Conservation (phyloP, 345 rosid species). For the Rubroshorea leprosula region DNA sequence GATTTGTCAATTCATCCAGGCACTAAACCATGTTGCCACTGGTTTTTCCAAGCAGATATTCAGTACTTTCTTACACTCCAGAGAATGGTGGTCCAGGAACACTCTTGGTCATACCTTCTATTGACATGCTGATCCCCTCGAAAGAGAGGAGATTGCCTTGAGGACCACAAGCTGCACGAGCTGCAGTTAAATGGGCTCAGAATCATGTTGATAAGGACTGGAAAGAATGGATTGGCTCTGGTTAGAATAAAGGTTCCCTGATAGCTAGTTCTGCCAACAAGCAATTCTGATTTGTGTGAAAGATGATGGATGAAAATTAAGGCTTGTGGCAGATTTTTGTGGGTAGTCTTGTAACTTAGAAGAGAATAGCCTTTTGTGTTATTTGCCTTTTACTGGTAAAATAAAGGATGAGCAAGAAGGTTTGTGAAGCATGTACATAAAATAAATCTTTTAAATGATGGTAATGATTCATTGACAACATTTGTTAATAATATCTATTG, state of each 20-base stretch:
- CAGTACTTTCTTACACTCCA: conserved; percentile 55
- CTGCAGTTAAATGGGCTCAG: conserved; percentile 89
- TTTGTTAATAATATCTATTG: no score
- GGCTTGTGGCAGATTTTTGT: no score
- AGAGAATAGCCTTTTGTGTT: no score
- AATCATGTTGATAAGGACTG: conserved; percentile 83
- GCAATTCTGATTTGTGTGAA: no score
- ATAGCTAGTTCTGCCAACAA: not conserved
- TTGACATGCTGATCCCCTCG: conserved; percentile 89
- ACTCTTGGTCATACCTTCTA: conserved; percentile 73
- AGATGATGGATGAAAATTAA: no score
- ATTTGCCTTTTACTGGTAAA: no score
- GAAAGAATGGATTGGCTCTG: conserved; percentile 70
- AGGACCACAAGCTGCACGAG: conserved; percentile 90
- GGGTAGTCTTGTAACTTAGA: no score
- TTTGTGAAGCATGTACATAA: no score
- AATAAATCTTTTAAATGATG: no score
- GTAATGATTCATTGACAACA: no score
- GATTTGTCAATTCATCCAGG: not conserved
- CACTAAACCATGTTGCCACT: conserved; percentile 8
- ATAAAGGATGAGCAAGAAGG: no score
- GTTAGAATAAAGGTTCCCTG: conserved; percentile 1
- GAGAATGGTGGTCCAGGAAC: conserved; percentile 98
- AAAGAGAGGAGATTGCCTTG: conserved; percentile 73
- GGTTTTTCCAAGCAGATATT: conserved; percentile 50